Percentiles rank a stretch among this genome's conserved stretches.
These are phyloP conservation scores for Russula sp. DNA, from an alignment of 768 basidiomycete genomes.

Conservation along the genomic window DNA sequence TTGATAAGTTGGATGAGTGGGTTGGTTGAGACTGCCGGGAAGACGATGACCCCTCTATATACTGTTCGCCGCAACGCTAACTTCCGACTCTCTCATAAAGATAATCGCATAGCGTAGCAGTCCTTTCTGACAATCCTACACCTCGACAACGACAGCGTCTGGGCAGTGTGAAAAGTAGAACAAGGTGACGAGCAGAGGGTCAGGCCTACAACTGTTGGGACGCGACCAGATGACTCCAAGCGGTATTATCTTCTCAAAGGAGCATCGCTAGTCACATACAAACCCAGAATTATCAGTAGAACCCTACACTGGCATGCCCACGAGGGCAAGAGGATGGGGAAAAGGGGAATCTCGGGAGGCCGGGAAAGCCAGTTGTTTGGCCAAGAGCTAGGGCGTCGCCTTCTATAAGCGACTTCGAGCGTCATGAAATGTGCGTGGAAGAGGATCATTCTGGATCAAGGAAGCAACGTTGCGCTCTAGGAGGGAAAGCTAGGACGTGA, in stretches of 20 bases:
- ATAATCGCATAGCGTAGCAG: not conserved
- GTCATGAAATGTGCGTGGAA: constrained; percentile 10
- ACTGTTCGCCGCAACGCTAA: not conserved
- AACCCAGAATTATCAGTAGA: not conserved
- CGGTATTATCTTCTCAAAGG: not conserved
- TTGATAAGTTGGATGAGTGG: not conserved
- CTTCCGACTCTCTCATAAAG: not conserved
- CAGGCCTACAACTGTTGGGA: constrained; percentile 14
- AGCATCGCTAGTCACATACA: not conserved
- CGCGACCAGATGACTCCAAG: not conserved
- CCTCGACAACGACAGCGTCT: constrained; percentile 2
- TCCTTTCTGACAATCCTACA: constrained; percentile 10
- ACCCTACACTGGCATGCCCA: not conserved
- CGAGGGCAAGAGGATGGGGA: not conserved
- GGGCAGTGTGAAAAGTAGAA: constrained; percentile 3
- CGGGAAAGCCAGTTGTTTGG: not conserved
- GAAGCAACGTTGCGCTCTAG: not conserved
- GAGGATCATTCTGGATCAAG: not conserved
- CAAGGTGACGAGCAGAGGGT: not conserved
- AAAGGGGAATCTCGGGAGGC: not conserved
- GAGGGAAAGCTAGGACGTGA: not conserved
- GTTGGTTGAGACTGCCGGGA: not conserved
- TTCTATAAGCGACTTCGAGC: not conserved
- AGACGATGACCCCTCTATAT: constrained; percentile 4
- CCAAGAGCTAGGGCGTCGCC: not conserved